Base-by-base conservation (phyloP, 129 eudicot genomes). In the Gnaphalium uliginosum region DNA sequence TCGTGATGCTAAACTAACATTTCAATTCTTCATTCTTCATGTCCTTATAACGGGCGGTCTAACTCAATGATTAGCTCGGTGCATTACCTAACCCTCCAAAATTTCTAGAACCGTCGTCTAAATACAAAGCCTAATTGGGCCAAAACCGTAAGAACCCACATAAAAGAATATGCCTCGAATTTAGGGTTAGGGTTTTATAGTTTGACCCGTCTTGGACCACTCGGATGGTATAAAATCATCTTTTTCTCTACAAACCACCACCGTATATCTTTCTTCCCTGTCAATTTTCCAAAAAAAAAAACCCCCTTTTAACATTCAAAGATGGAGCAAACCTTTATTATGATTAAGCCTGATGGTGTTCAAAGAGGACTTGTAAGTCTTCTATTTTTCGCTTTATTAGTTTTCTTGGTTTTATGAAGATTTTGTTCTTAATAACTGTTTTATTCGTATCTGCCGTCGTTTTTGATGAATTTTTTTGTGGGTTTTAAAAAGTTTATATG, bases 341-440 rank as follows among this genome's bases (percentile, higher is more conserved):
- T 90, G 96, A 90, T 90, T 84, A 87, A 89, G 89, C 96, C 96
- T 72, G 96, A 90, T 79, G 96, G 96, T 29, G 96, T 90, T 70
- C 96, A 90, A 66, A 85, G 96, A 81, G 90, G 90, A 75, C 87
- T 90, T 83, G 96, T 90, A 60, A 71, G 83, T 83, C 53, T 61
- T 25, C 30, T 60, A 6, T 72, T 14, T 5, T 37, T 64, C 71
- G 29, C 78, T 71, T 62, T 65, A n/a, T 43, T 69, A 8, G 9
- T 8, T 39, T 39, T 9, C 14, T 39, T 9, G 46, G 46, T 9
- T 39, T 39, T 39, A 39, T 9, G 46, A 2, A 39, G 46, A 1
- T 39, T 39, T 39, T 39, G 51, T 58, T 66, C 6, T 60, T 73
- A 53, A 23, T 10, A 14, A 66, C 32, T 54, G 35, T 74, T 57